Evolutionary conservation across 73 alveolate genomes (phyloP), one percentile per base, ranked within the genome.

Genomic region (Stentor roeselii): DNA sequence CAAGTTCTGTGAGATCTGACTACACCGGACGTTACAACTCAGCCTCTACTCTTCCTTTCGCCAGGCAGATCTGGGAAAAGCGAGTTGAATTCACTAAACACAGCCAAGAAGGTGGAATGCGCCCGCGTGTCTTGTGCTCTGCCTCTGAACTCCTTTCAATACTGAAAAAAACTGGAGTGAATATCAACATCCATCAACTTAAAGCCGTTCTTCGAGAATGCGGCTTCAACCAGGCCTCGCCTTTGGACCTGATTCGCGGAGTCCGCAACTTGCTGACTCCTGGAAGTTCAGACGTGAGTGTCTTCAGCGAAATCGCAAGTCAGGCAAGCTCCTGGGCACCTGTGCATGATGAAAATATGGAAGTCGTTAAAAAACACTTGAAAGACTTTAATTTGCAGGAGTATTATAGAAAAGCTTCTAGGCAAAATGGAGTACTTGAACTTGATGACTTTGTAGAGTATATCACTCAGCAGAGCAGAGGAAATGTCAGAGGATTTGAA

Each of bases 61-160:
- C 80, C 41, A 21, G 34, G 41, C 37, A 21, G 11, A 67, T 67
- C 37, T 67, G 80, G 80, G 80, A 67, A 21, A 67, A 67, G 34
- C n/a, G 37, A 30, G 27, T 67, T 27, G 80, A 21, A 67, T 27
- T 67, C n/a, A 67, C 80, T 30, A 21, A 21, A 1, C 34, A 21
- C n/a, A 21, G 41, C 34, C 80, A 67, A 67, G n/a, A 21, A 2
- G 80, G 80, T 27, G 80, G 80, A 21, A 67, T 67, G 80, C n/a
- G 80, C 41, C 80, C 80, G 34, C 21, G 80, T 27, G 80, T 67
- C 34, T 30, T 32, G 21, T 32, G 37, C 11, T 27, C 41, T 21
- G 41, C 80, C 1, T 67, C 80, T 1, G 80, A 67, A 2, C 42
- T 67, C n/a, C 42, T 67, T 21, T 67, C 80, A 67, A 30, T 67